Conservation (phyloP, 2,329 filamentous ascomycete species). For the Hypomyces rosellus region DNA sequence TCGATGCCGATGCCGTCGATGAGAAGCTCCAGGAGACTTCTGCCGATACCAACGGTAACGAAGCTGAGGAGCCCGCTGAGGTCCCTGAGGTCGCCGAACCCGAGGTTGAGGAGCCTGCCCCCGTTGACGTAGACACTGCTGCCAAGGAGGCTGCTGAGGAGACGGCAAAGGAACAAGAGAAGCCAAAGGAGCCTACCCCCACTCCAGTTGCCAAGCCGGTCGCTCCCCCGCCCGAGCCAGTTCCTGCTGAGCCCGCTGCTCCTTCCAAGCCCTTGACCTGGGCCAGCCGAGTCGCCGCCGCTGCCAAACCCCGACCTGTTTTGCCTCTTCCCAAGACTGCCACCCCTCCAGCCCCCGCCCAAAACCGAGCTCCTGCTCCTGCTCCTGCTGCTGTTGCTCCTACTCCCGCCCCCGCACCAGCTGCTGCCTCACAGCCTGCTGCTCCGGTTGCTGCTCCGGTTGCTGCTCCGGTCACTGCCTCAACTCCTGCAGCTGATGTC, state of each 20-base stretch:
- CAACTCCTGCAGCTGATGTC: constrained; percentile 23
- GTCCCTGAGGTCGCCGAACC: constrained; percentile 34
- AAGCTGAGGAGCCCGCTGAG: constrained; percentile 29
- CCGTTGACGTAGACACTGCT: constrained; percentile 42
- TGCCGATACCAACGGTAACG: constrained; percentile 29
- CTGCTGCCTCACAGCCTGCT: constrained; percentile 32
- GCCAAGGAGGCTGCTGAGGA: constrained; percentile 49
- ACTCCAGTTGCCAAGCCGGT: constrained; percentile 46
- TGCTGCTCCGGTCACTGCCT: constrained; percentile 28
- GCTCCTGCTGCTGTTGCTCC: constrained; percentile 34
- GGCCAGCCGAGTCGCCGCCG: constrained; percentile 63
- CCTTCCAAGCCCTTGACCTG: constrained; percentile 62
- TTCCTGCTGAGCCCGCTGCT: constrained; percentile 40
- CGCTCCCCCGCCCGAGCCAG: constrained; percentile 41
- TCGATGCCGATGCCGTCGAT: constrained; percentile 54
- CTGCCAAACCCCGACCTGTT: constrained; percentile 47
- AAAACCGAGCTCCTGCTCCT: constrained; percentile 49
- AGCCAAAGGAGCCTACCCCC: constrained; percentile 58
- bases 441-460: constrained; percentile 22
- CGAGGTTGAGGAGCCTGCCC: constrained; percentile 27
- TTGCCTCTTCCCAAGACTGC: constrained; percentile 53
- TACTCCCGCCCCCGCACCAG: constrained; percentile 26
- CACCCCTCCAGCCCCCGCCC: constrained; percentile 39
- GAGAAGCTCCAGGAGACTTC: constrained; percentile 67
- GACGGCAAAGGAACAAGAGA: constrained; percentile 48